These are phyloP conservation scores for Berkeleyomyces basicola DNA, from an alignment of 2,329 filamentous ascomycete species.

Conservation along the genomic window DNA sequence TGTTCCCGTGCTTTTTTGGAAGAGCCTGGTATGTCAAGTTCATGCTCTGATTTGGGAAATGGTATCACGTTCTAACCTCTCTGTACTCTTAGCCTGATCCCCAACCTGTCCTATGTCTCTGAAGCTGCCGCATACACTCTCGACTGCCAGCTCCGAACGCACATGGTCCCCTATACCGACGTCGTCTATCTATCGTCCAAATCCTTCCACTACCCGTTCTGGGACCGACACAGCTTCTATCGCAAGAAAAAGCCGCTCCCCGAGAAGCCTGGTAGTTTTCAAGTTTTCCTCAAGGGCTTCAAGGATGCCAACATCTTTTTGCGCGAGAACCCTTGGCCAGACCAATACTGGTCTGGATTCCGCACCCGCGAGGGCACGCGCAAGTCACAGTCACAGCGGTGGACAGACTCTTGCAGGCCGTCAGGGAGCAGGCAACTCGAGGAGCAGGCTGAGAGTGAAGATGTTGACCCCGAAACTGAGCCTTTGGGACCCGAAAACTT, in stretches of 20 bases:
- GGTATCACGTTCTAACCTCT: constrained; percentile 13
- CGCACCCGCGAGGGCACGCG: constrained; percentile 46
- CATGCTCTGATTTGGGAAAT: constrained; percentile 1
- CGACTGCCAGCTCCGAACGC: constrained; percentile 73
- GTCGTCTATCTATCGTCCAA: constrained; percentile 89
- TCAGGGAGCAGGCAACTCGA: constrained; percentile 24
- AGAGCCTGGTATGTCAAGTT: constrained; percentile 54
- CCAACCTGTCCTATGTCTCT: constrained; percentile 93
- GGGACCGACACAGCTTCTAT: constrained; percentile 79
- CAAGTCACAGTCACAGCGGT: constrained; percentile 46
- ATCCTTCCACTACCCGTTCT: constrained; percentile 96
- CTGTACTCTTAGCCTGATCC: constrained; percentile 49
- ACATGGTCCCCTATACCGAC: constrained; percentile 91
- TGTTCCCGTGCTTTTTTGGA: constrained; percentile 96
- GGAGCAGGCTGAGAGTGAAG: constrained; percentile 32
- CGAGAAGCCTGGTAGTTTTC: constrained; percentile 85
- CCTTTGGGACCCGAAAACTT: constrained; percentile 39
- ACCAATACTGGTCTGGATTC: constrained; percentile 61
- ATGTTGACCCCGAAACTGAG: constrained; percentile 23
- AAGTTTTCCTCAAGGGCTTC: constrained; percentile 92
- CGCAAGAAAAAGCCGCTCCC: constrained; percentile 76
- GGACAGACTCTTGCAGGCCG: constrained; percentile 72
- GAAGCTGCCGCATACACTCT: constrained; percentile 94
- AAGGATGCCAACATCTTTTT: constrained; percentile 95
- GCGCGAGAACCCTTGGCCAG: constrained; percentile 90